A percentile compares a stretch with the other conserved stretches of the same genome.
Evolutionary conservation across 2,329 filamentous ascomycete species (phyloP).

Genomic region (Alternaria arborescens): DNA sequence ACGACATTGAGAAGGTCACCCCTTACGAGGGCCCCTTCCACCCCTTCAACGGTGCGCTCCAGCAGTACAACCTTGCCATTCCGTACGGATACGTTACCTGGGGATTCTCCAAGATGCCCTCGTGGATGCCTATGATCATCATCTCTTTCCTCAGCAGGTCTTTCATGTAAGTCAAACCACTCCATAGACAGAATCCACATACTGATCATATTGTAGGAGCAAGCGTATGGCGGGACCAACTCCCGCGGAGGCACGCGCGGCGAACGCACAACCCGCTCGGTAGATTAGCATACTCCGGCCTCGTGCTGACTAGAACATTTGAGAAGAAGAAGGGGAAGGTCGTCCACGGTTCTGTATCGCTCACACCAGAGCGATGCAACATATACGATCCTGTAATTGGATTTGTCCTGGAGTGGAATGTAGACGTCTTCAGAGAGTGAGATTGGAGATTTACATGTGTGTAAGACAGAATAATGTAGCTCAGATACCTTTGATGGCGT

Average conservation of each 20-base stretch:
- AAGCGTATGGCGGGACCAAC: conserved; percentile 23
- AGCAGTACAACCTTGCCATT: conserved; percentile 68
- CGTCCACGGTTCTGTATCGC: conserved; percentile 1
- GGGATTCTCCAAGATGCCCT: conserved; percentile 67
- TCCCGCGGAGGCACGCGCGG: conserved; percentile 10
- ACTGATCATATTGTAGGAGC: conserved; percentile 14
- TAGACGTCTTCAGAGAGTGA: not conserved
- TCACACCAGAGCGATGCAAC: conserved; percentile 1
- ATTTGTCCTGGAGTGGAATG: conserved; percentile 6
- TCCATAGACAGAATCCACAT: not conserved
- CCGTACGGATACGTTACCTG: conserved; percentile 74
- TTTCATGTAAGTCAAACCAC: conserved; percentile 70
- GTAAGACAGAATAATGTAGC: conserved; percentile 4
- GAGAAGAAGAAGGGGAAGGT: not conserved
- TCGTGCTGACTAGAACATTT: not conserved
- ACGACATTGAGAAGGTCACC: conserved; percentile 61
- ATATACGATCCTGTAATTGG: conserved; percentile 26
- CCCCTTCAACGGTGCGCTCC: conserved; percentile 74
- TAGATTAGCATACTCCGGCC: conserved; percentile 3
- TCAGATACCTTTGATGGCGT: conserved; percentile 13
- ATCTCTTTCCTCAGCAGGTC: conserved; percentile 76
- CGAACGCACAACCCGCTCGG: conserved; percentile 13
- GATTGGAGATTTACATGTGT: not conserved
- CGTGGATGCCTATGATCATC: conserved; percentile 79
- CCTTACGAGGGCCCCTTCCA: conserved; percentile 75